phyloP scores from a whole-genome alignment of 495 filamentous ascomycete genomes.

The Evernia prunastri region DNA sequence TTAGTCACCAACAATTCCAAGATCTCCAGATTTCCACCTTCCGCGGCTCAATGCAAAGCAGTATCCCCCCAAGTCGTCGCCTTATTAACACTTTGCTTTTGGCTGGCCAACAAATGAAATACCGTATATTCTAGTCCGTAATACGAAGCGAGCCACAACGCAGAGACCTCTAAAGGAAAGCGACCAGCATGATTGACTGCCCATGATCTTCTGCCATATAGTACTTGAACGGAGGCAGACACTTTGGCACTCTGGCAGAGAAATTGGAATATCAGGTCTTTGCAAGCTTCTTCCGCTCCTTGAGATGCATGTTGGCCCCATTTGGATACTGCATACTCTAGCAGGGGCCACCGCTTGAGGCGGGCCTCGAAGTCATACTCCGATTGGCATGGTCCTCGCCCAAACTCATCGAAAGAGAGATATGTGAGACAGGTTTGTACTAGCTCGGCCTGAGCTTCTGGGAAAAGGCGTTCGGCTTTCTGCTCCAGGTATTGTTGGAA shows the following conservation, averaged over 20 bases:
- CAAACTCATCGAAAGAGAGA: conserved; percentile 26
- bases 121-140: neutral
- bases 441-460: conserved; percentile 29
- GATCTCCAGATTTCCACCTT: neutral
- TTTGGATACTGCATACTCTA: neutral
- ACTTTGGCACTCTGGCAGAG: neutral
- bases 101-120: neutral
- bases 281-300: neutral
- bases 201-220: neutral
- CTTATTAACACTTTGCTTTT: neutral
- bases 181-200: neutral
- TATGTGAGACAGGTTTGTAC: conserved; percentile 30
- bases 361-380: neutral
- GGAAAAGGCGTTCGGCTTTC: conserved; percentile 5
- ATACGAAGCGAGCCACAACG: neutral
- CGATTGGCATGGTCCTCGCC: neutral
- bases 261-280: neutral
- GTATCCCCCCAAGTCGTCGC: neutral
- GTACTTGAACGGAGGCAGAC: neutral
- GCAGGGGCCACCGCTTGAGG: neutral
- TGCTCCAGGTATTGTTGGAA: conserved; percentile 25
- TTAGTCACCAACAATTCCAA: neutral
- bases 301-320: neutral
- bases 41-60: conserved; percentile 1
- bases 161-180: neutral